A percentile compares a stretch with the other conserved stretches of the same genome.
phyloP scores from a whole-genome alignment of 371 early-diverging fungal genomes.

The Rhizopus arrhizus region DNA sequence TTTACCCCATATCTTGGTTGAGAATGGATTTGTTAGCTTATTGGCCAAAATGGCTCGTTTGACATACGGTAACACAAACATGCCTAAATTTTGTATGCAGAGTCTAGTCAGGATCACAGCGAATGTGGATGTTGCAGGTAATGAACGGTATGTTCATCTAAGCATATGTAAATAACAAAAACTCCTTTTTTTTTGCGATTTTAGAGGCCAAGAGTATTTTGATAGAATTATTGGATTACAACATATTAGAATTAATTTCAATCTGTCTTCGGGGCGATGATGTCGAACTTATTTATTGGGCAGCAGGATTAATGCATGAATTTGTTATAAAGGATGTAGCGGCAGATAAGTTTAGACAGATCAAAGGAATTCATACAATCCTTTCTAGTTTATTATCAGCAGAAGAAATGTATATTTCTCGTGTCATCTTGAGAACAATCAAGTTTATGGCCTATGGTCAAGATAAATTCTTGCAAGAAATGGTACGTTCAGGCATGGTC shows the following conservation, averaged over 20 bases:
- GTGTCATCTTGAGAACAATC: conserved; percentile 70
- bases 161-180: background rate
- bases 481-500: conserved; percentile 62
- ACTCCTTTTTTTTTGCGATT: background rate
- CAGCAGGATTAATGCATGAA: conserved; percentile 80
- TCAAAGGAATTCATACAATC: conserved; percentile 64
- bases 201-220: conserved; percentile 50
- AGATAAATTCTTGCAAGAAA: conserved; percentile 52
- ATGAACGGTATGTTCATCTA: background rate
- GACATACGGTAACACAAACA: conserved; percentile 79
- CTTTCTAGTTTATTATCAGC: conserved; percentile 59
- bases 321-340: conserved; percentile 75
- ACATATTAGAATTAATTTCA: conserved; percentile 69
- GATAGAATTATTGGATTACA: conserved; percentile 60
- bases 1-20: conserved; percentile 62
- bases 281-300: conserved; percentile 81
- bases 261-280: conserved; percentile 78
- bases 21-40: conserved; percentile 60
- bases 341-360: conserved; percentile 57
- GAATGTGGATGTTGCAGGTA: conserved; percentile 55
- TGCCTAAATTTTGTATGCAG: conserved; percentile 84
- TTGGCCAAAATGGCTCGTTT: conserved; percentile 71
- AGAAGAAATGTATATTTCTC: conserved; percentile 70
- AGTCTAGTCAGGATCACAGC: conserved; percentile 77
- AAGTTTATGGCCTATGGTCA: conserved; percentile 73